phyloP scores from a whole-genome alignment of 352 stramenopile species.

The Globisporangium rhizosaccharum region DNA sequence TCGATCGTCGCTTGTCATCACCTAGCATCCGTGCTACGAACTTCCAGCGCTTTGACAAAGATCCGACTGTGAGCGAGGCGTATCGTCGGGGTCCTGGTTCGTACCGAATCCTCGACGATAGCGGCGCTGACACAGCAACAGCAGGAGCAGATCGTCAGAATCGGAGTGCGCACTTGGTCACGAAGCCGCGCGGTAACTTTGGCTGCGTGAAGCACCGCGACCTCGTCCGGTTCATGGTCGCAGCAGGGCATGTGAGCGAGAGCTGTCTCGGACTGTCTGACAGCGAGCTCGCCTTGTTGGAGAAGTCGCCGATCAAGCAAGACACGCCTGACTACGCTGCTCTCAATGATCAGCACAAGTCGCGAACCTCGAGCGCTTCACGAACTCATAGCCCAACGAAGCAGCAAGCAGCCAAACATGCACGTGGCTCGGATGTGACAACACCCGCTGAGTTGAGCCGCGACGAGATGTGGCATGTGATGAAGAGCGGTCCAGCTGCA shows the following conservation, averaged over 20 bases:
- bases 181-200: slow-evolving; percentile 20
- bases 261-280: slow-evolving; percentile 20
- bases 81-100: slow-evolving; percentile 30
- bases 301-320: neutral
- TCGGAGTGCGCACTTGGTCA: slow-evolving; percentile 4
- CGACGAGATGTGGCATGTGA: slow-evolving; percentile 28
- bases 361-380: neutral
- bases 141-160: slow-evolving; percentile 6
- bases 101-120: slow-evolving; percentile 10
- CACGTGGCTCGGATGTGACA: neutral
- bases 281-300: neutral
- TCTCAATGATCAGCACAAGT: slow-evolving; percentile 26
- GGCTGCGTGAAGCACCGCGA: slow-evolving; percentile 32
- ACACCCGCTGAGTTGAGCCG: slow-evolving; percentile 1
- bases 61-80: slow-evolving; percentile 15
- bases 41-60: slow-evolving; percentile 34
- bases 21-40: slow-evolving; percentile 17
- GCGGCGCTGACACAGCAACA: neutral
- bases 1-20: slow-evolving; percentile 32
- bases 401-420: neutral
- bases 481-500: slow-evolving; percentile 18
- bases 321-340: slow-evolving; percentile 33
- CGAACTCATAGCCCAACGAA: neutral
- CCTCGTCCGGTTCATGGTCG: slow-evolving; percentile 39
- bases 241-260: slow-evolving; percentile 35